A percentile compares a stretch with the other conserved stretches of the same genome.
phyloP scores from a whole-genome alignment of 345 rosid species.

The Passiflora organensis region DNA sequence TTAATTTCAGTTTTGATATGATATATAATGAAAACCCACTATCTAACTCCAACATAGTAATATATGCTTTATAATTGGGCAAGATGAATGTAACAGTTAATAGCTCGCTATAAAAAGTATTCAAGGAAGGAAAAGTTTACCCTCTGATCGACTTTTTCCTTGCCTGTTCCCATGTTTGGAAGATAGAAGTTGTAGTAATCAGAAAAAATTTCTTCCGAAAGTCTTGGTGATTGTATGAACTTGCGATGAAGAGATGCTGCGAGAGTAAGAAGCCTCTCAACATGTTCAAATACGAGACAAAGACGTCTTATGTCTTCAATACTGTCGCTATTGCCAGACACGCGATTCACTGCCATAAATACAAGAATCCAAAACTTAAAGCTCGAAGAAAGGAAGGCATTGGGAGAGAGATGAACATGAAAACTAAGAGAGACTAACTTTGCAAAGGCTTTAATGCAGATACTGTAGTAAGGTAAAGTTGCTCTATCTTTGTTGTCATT shows the following conservation, averaged over 20 bases:
- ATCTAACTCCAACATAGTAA: background rate
- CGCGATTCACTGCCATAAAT: slow-evolving; percentile 47
- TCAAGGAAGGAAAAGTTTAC: slow-evolving; percentile 24
- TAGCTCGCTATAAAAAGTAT: background rate
- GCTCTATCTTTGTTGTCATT: slow-evolving; percentile 64
- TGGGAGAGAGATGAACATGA: slow-evolving; percentile 12
- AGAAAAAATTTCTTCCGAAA: slow-evolving; percentile 68
- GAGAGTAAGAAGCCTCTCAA: slow-evolving; percentile 66
- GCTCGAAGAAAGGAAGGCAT: background rate
- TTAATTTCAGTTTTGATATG: too few species aligned
- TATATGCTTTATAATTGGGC: background rate
- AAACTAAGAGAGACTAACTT: slow-evolving; percentile 27
- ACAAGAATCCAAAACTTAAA: slow-evolving; percentile 1
- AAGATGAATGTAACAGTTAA: background rate
- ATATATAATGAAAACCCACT: background rate
- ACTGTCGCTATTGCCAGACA: slow-evolving; percentile 43
- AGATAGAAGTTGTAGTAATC: slow-evolving; percentile 53
- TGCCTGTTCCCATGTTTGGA: slow-evolving; percentile 57
- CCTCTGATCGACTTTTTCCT: slow-evolving; percentile 30
- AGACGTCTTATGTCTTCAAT: slow-evolving; percentile 63
- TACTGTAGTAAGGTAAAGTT: slow-evolving; percentile 59
- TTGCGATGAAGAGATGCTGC: slow-evolving; percentile 89
- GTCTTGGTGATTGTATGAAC: slow-evolving; percentile 60
- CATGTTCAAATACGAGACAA: slow-evolving; percentile 57
- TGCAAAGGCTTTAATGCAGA: slow-evolving; percentile 60